Percentiles rank a stretch among this genome's conserved stretches.
phyloP scores from a whole-genome alignment of 2,329 filamentous ascomycete species.

The Tolypocladium nubicola region DNA sequence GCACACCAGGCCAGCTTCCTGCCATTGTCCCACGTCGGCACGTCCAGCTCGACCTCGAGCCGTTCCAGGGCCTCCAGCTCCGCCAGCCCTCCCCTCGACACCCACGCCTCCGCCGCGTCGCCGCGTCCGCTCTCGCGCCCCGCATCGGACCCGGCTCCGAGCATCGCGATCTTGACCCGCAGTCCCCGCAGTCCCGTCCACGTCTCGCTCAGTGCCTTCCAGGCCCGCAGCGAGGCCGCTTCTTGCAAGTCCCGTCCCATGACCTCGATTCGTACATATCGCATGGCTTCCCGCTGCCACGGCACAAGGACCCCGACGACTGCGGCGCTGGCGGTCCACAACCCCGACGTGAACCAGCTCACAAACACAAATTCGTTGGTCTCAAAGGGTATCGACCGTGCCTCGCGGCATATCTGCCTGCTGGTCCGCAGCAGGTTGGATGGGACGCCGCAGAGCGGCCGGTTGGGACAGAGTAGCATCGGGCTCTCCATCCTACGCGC shows the following conservation, averaged over 20 bases:
- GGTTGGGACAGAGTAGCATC: conserved; percentile 18
- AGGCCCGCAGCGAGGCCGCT: conserved; percentile 16
- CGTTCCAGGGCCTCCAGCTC: conserved; percentile 19
- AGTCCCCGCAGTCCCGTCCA: conserved; percentile 28
- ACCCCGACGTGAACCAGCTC: conserved; percentile 33
- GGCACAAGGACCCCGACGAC: conserved; percentile 21
- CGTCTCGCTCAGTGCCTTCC: conserved; percentile 24
- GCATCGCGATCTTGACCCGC: conserved; percentile 25
- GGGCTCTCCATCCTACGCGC: neutral
- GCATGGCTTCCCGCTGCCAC: conserved; percentile 32
- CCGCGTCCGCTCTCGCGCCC: neutral
- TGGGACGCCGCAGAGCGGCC: conserved; percentile 29
- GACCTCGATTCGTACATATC: conserved; percentile 30
- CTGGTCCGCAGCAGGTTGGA: conserved; percentile 26
- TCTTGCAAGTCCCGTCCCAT: conserved; percentile 24
- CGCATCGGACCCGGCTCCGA: neutral
- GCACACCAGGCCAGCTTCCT: conserved; percentile 25
- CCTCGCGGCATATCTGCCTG: conserved; percentile 31
- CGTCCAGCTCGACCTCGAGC: conserved; percentile 30
- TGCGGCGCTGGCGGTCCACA: conserved; percentile 26
- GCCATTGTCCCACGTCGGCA: conserved; percentile 17
- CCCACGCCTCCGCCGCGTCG: conserved; percentile 8
- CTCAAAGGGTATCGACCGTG: conserved; percentile 26
- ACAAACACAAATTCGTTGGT: conserved; percentile 35
- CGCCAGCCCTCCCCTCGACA: conserved; percentile 18